Conservation (phyloP, 192 early-diverging fungal genomes). For the Linnemannia schmuckeri region DNA sequence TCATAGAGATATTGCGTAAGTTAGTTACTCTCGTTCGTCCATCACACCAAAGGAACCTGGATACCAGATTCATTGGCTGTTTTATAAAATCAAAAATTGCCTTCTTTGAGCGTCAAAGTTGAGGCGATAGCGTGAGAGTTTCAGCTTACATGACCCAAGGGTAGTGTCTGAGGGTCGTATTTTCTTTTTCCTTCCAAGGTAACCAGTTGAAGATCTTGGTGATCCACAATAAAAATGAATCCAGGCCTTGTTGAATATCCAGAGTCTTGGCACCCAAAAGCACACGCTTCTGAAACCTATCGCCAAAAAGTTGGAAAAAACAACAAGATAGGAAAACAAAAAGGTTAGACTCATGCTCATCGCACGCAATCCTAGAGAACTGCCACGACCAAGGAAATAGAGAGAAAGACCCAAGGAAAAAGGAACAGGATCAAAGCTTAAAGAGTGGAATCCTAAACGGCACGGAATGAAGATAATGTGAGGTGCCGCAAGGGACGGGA, state of each 20-base stretch:
- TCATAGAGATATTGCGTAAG: not conserved
- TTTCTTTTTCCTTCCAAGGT: slow-evolving; percentile 20
- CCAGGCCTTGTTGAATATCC: not conserved
- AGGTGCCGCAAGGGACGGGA: not conserved
- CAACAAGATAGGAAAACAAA: not conserved
- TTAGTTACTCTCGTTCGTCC: not conserved
- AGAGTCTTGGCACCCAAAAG: slow-evolving; percentile 10
- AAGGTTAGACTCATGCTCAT: not conserved
- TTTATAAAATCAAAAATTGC: too few relatives aligned
- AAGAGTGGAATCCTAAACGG: not conserved
- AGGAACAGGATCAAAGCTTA: not conserved
- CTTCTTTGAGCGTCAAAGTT: not conserved
- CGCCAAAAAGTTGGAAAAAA: not conserved
- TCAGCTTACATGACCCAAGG: slow-evolving; percentile 26
- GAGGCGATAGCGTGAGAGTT: not conserved
- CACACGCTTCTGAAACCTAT: slow-evolving; percentile 42
- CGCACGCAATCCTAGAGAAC: not conserved
- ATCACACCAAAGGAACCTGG: not conserved
- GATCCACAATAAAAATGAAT: slow-evolving; percentile 43
- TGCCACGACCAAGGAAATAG: not conserved
- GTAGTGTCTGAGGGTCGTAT: slow-evolving; percentile 18
- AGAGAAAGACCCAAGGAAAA: not conserved
- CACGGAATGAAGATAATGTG: not conserved
- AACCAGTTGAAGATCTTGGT: slow-evolving; percentile 37
- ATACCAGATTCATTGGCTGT: not conserved